Conservation (phyloP, 1,284 basidiomycete species). For the Melanopsichium pennsylvanicum region DNA sequence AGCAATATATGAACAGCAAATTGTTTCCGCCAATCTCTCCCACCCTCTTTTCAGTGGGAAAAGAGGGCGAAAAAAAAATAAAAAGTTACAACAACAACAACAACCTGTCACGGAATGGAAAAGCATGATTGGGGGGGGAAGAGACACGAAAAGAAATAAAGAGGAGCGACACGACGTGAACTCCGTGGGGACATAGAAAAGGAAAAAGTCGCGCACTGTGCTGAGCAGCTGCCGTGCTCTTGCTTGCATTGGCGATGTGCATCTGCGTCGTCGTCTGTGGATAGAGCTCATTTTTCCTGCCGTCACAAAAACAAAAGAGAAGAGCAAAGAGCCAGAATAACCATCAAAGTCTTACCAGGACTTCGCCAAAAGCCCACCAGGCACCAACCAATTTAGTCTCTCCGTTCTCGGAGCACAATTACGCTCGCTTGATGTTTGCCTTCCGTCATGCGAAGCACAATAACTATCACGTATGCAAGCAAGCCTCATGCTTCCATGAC, state of each 20-base stretch:
- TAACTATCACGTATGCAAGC: background rate
- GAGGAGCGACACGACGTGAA: background rate
- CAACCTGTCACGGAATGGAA: too few relatives aligned
- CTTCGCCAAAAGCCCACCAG: conserved; percentile 11
- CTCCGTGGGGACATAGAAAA: background rate
- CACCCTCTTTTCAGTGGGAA: too few relatives aligned
- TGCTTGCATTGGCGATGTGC: background rate
- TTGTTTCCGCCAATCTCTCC: too few relatives aligned
- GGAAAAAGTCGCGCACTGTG: background rate
- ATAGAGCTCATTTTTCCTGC: conserved; percentile 32
- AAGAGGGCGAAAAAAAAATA: too few relatives aligned
- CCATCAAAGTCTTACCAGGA: background rate
- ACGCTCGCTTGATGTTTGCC: background rate
- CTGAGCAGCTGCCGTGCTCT: too few relatives aligned
- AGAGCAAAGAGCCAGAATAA: too few relatives aligned
- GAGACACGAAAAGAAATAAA: too few relatives aligned
- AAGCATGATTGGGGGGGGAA: too few relatives aligned
- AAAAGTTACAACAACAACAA: too few relatives aligned
- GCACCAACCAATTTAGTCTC: too few relatives aligned
- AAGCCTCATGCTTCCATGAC: background rate
- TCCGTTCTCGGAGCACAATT: background rate
- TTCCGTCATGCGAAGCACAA: background rate
- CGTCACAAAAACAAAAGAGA: background rate
- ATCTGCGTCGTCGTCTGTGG: too few relatives aligned
- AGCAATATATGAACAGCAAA: too few relatives aligned